Conservation (phyloP, 2,329 filamentous ascomycete species). For the Alternaria brassicae region DNA sequence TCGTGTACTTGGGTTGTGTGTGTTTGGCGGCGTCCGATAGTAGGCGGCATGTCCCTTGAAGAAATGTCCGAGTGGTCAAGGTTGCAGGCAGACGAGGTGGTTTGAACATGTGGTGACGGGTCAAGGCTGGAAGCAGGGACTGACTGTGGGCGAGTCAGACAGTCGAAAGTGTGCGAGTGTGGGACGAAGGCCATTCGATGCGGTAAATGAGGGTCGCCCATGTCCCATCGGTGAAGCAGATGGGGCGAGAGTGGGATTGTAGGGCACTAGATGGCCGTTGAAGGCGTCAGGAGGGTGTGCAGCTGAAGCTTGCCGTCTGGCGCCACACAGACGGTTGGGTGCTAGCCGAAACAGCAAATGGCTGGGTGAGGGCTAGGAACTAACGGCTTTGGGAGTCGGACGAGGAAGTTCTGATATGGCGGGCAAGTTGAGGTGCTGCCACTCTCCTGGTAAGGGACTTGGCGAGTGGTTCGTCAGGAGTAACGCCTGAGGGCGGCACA, state of each 20-base stretch:
- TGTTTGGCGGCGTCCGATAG: slow-evolving; percentile 1
- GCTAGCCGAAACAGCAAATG: slow-evolving; percentile 14
- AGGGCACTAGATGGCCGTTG: slow-evolving; percentile 15
- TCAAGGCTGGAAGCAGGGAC: slow-evolving; percentile 3
- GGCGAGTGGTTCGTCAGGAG: background rate
- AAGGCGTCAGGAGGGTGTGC: slow-evolving; percentile 15
- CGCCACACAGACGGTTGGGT: slow-evolving; percentile 16
- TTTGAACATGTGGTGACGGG: slow-evolving; percentile 5
- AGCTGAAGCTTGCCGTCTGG: slow-evolving; percentile 5
- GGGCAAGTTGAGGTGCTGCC: slow-evolving; percentile 1
- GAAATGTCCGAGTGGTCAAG: slow-evolving; percentile 4
- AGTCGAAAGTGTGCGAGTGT: slow-evolving; percentile 2
- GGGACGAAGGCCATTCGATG: slow-evolving; percentile 12
- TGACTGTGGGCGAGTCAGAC: slow-evolving; percentile 5
- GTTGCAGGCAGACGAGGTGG: slow-evolving; percentile 14
- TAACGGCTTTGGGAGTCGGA: background rate
- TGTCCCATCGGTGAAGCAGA: slow-evolving; percentile 13
- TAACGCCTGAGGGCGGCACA: background rate
- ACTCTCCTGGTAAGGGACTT: background rate
- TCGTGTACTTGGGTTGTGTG: slow-evolving; percentile 5
- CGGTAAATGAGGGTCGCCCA: slow-evolving; percentile 10
- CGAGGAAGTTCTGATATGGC: background rate
- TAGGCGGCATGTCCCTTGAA: background rate
- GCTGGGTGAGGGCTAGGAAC: background rate
- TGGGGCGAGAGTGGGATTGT: slow-evolving; percentile 8